phyloP scores from a whole-genome alignment of 768 basidiomycete genomes.

The Candolleomyces efflorescens region DNA sequence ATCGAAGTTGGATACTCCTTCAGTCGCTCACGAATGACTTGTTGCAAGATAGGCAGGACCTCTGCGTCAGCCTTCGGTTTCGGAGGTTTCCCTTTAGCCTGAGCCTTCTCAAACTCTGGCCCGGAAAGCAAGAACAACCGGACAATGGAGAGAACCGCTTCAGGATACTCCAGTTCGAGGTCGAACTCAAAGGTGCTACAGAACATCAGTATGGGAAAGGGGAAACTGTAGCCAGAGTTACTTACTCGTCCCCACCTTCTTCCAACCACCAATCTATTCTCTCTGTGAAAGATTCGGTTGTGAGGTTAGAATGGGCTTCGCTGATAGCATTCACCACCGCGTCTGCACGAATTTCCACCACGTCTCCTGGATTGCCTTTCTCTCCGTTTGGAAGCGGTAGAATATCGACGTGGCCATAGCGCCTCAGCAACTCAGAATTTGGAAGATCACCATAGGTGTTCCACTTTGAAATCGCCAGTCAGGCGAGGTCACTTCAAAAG shows the following conservation, averaged over 20 bases:
- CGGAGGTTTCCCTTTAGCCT: slow-evolving; percentile 65
- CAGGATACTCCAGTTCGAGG: slow-evolving; percentile 46
- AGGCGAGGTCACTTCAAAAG: slow-evolving; percentile 7
- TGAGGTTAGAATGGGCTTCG: slow-evolving; percentile 13
- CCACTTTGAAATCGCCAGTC: slow-evolving; percentile 46
- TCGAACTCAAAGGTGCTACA: slow-evolving; percentile 55
- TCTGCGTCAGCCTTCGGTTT: slow-evolving; percentile 57
- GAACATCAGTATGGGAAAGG: background rate
- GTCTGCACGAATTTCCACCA: slow-evolving; percentile 76
- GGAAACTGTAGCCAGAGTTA: background rate
- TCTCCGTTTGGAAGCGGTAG: slow-evolving; percentile 48
- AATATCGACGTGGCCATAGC: slow-evolving; percentile 90
- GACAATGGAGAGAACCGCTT: slow-evolving; percentile 58
- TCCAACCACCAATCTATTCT: slow-evolving; percentile 95
- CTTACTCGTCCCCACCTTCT: slow-evolving; percentile 85
- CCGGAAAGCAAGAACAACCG: slow-evolving; percentile 55
- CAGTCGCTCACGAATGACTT: slow-evolving; percentile 48
- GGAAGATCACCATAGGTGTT: slow-evolving; percentile 95
- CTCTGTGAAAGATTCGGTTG: slow-evolving; percentile 28
- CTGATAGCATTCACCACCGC: slow-evolving; percentile 46
- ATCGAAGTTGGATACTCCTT: slow-evolving; percentile 53
- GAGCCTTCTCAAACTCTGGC: slow-evolving; percentile 56
- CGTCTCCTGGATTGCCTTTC: slow-evolving; percentile 71
- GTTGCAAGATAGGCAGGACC: slow-evolving; percentile 42
- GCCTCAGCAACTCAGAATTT: slow-evolving; percentile 89